phyloP scores from a whole-genome alignment of 164 flowering plant species.

The Magnolia sinica region DNA sequence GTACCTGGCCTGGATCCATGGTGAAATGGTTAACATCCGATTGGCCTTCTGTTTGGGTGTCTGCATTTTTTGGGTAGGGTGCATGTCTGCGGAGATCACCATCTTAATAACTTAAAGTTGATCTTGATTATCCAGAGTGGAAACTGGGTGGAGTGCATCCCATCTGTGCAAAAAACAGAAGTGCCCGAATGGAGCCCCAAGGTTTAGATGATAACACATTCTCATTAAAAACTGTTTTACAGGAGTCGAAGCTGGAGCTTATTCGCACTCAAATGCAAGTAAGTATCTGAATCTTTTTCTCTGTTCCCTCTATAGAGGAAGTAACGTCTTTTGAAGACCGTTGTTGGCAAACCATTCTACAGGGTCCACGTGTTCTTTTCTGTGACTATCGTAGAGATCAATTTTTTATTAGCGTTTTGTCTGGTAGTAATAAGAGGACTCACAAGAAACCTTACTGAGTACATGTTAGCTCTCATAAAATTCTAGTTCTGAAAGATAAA shows the following conservation, averaged over 20 bases:
- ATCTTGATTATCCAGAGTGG: not conserved
- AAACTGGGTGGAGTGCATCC: not conserved
- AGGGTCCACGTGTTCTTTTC: not conserved
- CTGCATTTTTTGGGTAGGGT: not conserved
- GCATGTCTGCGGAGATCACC: not conserved
- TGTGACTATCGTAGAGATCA: not conserved
- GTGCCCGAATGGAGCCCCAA: not conserved
- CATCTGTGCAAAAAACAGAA: not conserved
- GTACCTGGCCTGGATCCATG: not conserved
- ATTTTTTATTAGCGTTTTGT: not conserved
- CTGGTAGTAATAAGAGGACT: not conserved
- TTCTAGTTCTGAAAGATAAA: not conserved
- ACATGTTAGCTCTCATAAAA: not conserved
- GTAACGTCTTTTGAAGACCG: not conserved
- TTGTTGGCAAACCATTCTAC: not conserved
- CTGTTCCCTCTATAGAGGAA: not conserved
- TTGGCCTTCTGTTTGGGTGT: not conserved
- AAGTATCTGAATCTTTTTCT: conserved; percentile 19
- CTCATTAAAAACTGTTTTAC: conserved; percentile 22
- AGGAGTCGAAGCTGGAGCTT: conserved; percentile 69
- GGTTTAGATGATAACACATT: not conserved
- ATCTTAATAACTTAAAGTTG: not conserved
- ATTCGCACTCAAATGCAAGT: conserved; percentile 64
- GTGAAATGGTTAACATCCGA: not conserved
- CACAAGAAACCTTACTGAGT: not conserved